Evolutionary conservation across 768 basidiomycete species (phyloP).

Genomic region (Hemileccinum rubropunctum): DNA sequence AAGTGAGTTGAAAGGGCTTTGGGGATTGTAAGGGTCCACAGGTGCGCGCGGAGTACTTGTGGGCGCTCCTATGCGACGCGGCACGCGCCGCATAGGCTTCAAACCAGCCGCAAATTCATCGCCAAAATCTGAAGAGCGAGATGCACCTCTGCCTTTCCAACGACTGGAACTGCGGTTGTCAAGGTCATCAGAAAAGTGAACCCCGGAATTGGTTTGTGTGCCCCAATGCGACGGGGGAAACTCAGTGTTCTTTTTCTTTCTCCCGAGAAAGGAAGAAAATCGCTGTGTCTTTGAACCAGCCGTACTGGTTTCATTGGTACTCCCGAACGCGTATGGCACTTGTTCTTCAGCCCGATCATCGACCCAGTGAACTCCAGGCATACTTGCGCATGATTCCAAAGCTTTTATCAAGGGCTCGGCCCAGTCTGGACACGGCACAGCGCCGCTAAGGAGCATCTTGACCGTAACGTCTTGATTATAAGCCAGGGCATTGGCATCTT

Average conservation of each 20-base stretch:
- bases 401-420: constrained; percentile 70
- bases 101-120: constrained; percentile 48
- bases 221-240: constrained; percentile 74
- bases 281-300: constrained; percentile 38
- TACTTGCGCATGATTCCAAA: constrained; percentile 67
- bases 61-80: constrained; percentile 14
- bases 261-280: constrained; percentile 29
- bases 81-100: constrained; percentile 27
- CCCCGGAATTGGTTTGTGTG: constrained; percentile 42
- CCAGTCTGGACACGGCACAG: constrained; percentile 74
- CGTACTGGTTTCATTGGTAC: not conserved
- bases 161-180: constrained; percentile 9
- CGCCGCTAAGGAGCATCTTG: constrained; percentile 78
- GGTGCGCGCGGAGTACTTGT: constrained; percentile 7
- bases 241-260: constrained; percentile 45
- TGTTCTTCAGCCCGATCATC: constrained; percentile 43
- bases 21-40: constrained; percentile 31
- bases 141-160: constrained; percentile 30
- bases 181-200: constrained; percentile 47
- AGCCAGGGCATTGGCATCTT: constrained; percentile 87
- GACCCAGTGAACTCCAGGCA: constrained; percentile 73
- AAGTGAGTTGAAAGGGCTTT: constrained; percentile 34
- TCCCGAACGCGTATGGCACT: constrained; percentile 54
- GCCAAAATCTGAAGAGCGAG: constrained; percentile 31
- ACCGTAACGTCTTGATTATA: constrained; percentile 72